Base-by-base conservation (phyloP, 2,329 filamentous ascomycete genomes). In the Arthroderma sp. region DNA sequence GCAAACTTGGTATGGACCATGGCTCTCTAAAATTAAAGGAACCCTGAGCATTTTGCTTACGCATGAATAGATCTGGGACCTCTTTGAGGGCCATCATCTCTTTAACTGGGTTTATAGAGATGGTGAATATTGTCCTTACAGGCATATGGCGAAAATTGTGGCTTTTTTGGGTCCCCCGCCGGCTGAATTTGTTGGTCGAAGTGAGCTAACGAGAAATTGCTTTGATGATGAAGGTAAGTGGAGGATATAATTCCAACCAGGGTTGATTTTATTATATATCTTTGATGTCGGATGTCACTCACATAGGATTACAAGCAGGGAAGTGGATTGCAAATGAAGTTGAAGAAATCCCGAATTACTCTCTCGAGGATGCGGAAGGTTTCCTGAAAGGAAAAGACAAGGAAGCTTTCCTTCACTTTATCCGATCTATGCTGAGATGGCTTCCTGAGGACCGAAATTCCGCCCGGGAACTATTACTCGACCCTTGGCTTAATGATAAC, bases 361-460 rank as follows among this genome's bases (percentile, higher is more conserved):
- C 6, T 29, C 38, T 42, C n/a, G 40, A 42, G 22, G 11, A 36
- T 9, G n/a, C 31, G 9, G 45, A 45, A 32, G 38, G 39, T 28
- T 47, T 45, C 1, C 29, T 47, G 29, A 8, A 29, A 33, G 54
- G 54, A 8, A 39, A 49, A 15, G 51, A 64, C 32, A 64, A 64
- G 50, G 55, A 52, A 11, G 15, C 44, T 6, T 67, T 65, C 48
- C 36, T 66, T 4, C 34, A 30, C 10, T 65, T 68, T 42, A 53
- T 64, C 29, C 49, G 51, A 41, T 54, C 51, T 3, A 66, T 67
- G 61, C 49, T 68, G 9, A 53, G 53, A 42, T 68, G 64, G 63
- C 39, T 58, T 15, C 62, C 62, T 10, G 62, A 66, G 49, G 58
- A 66, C 31, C 55, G 63, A 36, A 56, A 50, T 41, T 59, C 59